These are phyloP conservation scores for Polychaeton citri DNA, from an alignment of 2,329 filamentous ascomycete genomes.

Conservation along the genomic window DNA sequence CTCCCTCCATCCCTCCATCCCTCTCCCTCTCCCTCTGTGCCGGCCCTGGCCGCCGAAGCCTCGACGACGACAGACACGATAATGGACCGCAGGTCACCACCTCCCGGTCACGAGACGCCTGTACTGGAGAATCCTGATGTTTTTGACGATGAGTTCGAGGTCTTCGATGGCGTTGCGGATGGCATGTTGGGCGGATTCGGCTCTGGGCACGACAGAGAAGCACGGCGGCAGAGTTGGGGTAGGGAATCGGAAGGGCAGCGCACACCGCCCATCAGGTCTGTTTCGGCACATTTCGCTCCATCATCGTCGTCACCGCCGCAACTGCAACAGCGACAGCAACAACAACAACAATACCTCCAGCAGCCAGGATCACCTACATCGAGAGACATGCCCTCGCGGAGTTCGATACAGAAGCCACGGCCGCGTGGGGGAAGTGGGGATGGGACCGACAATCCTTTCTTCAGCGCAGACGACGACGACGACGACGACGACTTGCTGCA, in stretches of 20 bases:
- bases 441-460: constrained; percentile 19
- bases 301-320: constrained; percentile 7
- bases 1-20: too few relatives aligned
- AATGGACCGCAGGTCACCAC: constrained; percentile 8
- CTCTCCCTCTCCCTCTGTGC: too few relatives aligned
- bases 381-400: constrained; percentile 7
- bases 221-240: constrained; percentile 5
- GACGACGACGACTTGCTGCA: constrained; percentile 12
- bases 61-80: too few relatives aligned
- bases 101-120: constrained; percentile 16
- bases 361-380: neutral
- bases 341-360: too few relatives aligned
- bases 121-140: constrained; percentile 26
- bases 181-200: constrained; percentile 23
- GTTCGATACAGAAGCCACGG: constrained; percentile 20
- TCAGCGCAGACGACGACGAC: constrained; percentile 21
- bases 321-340: too few relatives aligned
- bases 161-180: constrained; percentile 30
- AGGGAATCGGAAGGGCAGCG: constrained; percentile 10
- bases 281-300: constrained; percentile 18
- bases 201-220: constrained; percentile 20
- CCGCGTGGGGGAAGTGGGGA: constrained; percentile 1
- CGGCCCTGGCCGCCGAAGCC: too few relatives aligned
- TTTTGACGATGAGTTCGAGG: constrained; percentile 36
- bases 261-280: constrained; percentile 17